Conservation (phyloP, 306 rosid genomes). For the Vicia villosa region DNA sequence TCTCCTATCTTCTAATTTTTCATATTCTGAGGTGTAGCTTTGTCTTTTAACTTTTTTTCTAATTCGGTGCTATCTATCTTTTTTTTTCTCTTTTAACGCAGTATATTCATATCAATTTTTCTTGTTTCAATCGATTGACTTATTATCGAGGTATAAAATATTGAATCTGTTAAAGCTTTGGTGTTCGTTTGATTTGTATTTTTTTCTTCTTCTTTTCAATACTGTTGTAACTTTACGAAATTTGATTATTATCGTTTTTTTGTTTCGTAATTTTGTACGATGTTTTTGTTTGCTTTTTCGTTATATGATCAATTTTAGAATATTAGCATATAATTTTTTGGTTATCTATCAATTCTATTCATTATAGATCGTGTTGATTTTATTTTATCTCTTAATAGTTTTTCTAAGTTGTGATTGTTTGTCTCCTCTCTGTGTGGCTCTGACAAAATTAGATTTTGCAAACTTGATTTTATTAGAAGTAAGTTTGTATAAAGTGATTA, state of each 20-base stretch:
- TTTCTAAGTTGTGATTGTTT: neutral
- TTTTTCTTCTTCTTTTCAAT: neutral
- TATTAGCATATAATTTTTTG: neutral
- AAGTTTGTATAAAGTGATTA: neutral
- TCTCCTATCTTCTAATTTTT: slow-evolving; percentile 35
- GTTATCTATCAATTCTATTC: neutral
- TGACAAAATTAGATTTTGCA: neutral
- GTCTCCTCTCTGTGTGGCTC: too few relatives aligned
- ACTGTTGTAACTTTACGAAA: neutral
- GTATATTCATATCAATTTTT: neutral
- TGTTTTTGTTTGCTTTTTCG: neutral
- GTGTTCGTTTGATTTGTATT: neutral
- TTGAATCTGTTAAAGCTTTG: slow-evolving; percentile 39
- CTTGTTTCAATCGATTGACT: neutral
- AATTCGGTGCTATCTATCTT: neutral
- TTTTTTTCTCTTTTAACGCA: too few relatives aligned
- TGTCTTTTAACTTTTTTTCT: neutral
- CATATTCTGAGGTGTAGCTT: slow-evolving; percentile 24
- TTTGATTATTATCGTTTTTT: neutral
- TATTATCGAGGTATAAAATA: neutral
- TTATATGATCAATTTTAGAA: neutral
- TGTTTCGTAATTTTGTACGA: neutral
- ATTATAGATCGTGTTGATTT: neutral
- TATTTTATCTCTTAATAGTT: neutral
- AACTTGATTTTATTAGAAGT: neutral